These are phyloP conservation scores for Mycena haematopus DNA, from an alignment of 768 basidiomycete species.

Conservation along the genomic window DNA sequence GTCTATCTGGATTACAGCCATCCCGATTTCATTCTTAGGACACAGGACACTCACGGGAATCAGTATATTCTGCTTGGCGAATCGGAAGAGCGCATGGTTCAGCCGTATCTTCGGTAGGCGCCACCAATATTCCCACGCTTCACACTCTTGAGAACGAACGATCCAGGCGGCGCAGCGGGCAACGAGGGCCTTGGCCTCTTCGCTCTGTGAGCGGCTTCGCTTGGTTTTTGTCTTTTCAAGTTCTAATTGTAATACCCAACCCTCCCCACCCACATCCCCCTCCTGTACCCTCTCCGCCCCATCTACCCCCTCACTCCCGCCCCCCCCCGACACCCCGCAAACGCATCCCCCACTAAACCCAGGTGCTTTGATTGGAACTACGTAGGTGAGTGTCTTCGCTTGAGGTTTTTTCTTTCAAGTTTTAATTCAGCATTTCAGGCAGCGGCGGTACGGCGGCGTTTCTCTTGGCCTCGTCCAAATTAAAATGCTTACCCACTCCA, in stretches of 20 bases:
- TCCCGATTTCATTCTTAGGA: not conserved
- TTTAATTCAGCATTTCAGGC: too few species aligned
- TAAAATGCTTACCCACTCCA: constrained; percentile 31
- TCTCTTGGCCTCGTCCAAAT: constrained; percentile 28
- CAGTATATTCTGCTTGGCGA: constrained; percentile 63
- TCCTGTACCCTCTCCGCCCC: too few species aligned
- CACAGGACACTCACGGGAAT: constrained; percentile 57
- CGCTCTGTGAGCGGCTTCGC: constrained; percentile 43
- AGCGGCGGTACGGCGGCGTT: constrained; percentile 7
- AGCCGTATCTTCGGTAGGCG: constrained; percentile 59
- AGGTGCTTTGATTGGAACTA: constrained; percentile 71
- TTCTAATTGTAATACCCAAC: too few species aligned
- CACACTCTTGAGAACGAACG: not conserved
- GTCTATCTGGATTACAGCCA: not conserved
- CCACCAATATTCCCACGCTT: not conserved
- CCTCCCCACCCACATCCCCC: too few species aligned
- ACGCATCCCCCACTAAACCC: too few species aligned
- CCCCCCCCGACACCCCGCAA: too few species aligned
- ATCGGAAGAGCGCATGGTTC: constrained; percentile 53
- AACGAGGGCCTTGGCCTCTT: constrained; percentile 70
- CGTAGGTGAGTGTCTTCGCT: constrained; percentile 33
- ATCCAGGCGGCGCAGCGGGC: constrained; percentile 55
- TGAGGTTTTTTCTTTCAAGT: too few species aligned
- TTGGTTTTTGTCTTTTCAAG: too few species aligned
- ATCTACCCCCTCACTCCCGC: too few species aligned